phyloP scores from a whole-genome alignment of 2,329 filamentous ascomycete species.

The Fusarium protoensiforme region DNA sequence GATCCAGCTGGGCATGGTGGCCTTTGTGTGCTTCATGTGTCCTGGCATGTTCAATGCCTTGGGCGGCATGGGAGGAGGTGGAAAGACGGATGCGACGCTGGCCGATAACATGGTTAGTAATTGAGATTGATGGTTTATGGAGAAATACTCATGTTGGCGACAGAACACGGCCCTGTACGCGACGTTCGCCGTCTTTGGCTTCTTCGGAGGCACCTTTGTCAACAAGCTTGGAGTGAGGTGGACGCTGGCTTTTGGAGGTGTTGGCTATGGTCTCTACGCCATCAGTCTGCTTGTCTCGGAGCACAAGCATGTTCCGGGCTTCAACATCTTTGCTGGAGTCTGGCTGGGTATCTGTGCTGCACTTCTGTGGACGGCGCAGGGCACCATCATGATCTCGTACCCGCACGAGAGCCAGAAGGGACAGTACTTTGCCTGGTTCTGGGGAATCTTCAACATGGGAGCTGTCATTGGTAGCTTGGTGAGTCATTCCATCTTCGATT shows the following conservation, averaged over 20 bases:
- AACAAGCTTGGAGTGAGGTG: slow-evolving; percentile 77
- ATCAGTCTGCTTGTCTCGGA: slow-evolving; percentile 74
- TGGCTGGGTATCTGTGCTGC: slow-evolving; percentile 83
- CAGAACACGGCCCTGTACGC: slow-evolving; percentile 72
- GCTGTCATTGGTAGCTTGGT: slow-evolving; percentile 83
- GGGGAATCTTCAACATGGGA: slow-evolving; percentile 95
- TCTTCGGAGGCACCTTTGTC: slow-evolving; percentile 79
- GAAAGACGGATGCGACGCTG: slow-evolving; percentile 56
- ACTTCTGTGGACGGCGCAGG: slow-evolving; percentile 84
- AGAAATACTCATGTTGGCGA: neutral
- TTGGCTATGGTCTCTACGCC: slow-evolving; percentile 81
- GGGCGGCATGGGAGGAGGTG: slow-evolving; percentile 71
- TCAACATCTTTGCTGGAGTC: slow-evolving; percentile 75
- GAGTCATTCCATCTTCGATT: slow-evolving; percentile 44
- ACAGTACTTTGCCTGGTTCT: slow-evolving; percentile 89
- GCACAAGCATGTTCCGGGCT: slow-evolving; percentile 61
- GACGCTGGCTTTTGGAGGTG: slow-evolving; percentile 76
- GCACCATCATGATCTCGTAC: slow-evolving; percentile 91
- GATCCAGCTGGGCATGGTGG: slow-evolving; percentile 76
- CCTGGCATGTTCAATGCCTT: slow-evolving; percentile 80
- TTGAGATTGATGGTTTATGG: neutral
- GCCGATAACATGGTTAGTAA: slow-evolving; percentile 50
- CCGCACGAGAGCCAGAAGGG: slow-evolving; percentile 85
- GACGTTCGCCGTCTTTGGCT: slow-evolving; percentile 73
- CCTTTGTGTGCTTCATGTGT: slow-evolving; percentile 67